phyloP scores from a whole-genome alignment of 352 stramenopile species.

The Globisporangium paroecandrum region DNA sequence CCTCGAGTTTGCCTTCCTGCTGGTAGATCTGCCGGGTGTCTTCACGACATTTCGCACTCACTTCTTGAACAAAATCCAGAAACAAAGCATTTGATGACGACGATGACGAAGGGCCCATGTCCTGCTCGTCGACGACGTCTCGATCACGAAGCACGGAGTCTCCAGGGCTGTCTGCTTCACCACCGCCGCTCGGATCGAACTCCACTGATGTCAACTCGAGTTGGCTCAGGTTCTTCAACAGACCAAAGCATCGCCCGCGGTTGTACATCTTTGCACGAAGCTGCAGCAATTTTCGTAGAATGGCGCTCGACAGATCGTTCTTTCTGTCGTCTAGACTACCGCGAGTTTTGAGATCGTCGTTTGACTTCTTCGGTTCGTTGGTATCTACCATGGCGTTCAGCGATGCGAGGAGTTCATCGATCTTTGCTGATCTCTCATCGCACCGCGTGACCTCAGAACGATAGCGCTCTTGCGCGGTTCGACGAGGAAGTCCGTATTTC shows the following conservation, averaged over 20 bases:
- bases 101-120: slow-evolving; percentile 14
- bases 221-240: slow-evolving; percentile 55
- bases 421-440: slow-evolving; percentile 56
- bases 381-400: slow-evolving; percentile 41
- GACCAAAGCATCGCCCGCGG: slow-evolving; percentile 58
- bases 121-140: slow-evolving; percentile 46
- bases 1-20: slow-evolving; percentile 61
- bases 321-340: background rate
- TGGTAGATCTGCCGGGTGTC: slow-evolving; percentile 52
- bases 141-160: slow-evolving; percentile 27
- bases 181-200: slow-evolving; percentile 23
- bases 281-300: slow-evolving; percentile 42
- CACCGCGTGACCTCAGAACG: slow-evolving; percentile 80
- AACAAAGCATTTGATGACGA: slow-evolving; percentile 24
- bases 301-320: slow-evolving; percentile 13
- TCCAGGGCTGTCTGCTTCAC: background rate
- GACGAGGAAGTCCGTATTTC: slow-evolving; percentile 84
- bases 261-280: slow-evolving; percentile 58
- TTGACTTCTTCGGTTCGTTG: slow-evolving; percentile 9
- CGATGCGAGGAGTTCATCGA: slow-evolving; percentile 58
- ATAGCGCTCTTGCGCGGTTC: slow-evolving; percentile 80
- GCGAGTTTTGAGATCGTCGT: background rate
- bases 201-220: slow-evolving; percentile 33
- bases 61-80: slow-evolving; percentile 50
- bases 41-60: slow-evolving; percentile 52